phyloP scores from a whole-genome alignment of 1,284 basidiomycete genomes.

The Malassezia globosa region DNA sequence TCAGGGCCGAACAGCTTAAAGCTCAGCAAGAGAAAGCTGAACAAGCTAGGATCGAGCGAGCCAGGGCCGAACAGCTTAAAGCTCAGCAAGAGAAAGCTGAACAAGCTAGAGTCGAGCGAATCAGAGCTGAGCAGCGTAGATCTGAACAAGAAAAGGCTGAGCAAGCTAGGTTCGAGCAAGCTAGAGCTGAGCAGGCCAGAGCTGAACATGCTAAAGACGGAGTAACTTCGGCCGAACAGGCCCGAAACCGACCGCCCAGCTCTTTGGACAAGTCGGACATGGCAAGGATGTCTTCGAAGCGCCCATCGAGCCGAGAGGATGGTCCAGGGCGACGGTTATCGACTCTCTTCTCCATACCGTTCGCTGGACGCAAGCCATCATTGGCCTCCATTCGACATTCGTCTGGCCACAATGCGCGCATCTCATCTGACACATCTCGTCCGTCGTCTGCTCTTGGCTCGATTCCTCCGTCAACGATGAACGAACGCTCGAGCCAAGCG shows the following conservation, averaged over 20 bases:
- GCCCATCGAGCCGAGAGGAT: not conserved
- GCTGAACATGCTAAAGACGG: too few relatives aligned
- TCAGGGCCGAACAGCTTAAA: not conserved
- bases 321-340: not conserved
- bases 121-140: not conserved
- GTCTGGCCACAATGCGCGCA: not conserved
- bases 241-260: not conserved
- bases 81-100: not conserved
- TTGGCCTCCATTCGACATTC: not conserved
- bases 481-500: too few relatives aligned
- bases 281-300: not conserved
- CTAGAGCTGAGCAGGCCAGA: not conserved
- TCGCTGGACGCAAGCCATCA: constrained; percentile 1
- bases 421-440: not conserved
- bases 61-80: not conserved
- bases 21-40: not conserved
- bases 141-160: not conserved
- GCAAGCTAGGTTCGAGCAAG: not conserved
- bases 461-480: not conserved
- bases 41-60: not conserved
- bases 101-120: not conserved
- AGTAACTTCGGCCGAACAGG: not conserved
- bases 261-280: too few relatives aligned
- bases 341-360: not conserved
- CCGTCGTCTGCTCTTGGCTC: not conserved